Evolutionary conservation across 1,139 yeast species (phyloP).

Genomic region (Suhomyces maxii): DNA sequence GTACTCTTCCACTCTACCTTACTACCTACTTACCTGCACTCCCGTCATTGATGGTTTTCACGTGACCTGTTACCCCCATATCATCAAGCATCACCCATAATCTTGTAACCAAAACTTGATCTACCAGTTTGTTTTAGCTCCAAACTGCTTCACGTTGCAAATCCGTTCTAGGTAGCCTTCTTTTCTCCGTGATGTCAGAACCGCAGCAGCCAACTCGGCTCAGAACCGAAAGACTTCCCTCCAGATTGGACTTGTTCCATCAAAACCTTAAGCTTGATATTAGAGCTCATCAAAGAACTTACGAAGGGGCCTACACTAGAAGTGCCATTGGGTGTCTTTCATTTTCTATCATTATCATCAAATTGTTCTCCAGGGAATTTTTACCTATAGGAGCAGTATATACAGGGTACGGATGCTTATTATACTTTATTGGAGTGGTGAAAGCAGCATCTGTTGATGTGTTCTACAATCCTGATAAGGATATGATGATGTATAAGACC

Average conservation of each 20-base stretch:
- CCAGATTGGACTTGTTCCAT: slow-evolving; percentile 36
- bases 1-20: no score
- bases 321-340: slow-evolving; percentile 51
- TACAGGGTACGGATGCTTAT: slow-evolving; percentile 50
- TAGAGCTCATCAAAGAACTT: slow-evolving; percentile 61
- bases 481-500: slow-evolving; percentile 45
- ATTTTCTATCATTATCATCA: slow-evolving; percentile 48
- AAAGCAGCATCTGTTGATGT: slow-evolving; percentile 48
- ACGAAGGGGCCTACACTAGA: slow-evolving; percentile 61
- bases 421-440: slow-evolving; percentile 49
- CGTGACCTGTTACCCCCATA: neutral
- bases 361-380: slow-evolving; percentile 53
- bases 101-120: neutral
- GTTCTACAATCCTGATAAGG: slow-evolving; percentile 44
- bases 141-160: neutral
- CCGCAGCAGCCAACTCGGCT: slow-evolving; percentile 3
- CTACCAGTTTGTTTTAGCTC: neutral
- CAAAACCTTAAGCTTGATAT: slow-evolving; percentile 49
- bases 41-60: neutral
- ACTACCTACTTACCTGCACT: no score
- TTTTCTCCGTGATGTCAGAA: neutral
- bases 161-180: no score
- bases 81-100: neutral
- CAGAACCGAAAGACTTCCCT: slow-evolving; percentile 28
- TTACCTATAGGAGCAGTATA: slow-evolving; percentile 54